phyloP scores from a whole-genome alignment of 257 asterid genomes.

The Solanum gandarillasii region DNA sequence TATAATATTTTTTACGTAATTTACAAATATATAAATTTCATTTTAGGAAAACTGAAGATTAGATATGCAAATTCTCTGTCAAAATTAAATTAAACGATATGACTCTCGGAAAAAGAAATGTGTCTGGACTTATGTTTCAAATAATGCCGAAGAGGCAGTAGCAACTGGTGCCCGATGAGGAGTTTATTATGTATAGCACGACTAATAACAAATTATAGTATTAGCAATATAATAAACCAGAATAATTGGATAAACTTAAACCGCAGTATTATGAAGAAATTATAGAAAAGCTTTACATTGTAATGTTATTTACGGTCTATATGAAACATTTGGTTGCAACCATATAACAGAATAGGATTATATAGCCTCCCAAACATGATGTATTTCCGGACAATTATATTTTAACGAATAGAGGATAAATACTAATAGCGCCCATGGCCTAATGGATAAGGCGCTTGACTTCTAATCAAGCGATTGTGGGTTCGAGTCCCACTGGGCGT shows the following conservation, averaged over 20 bases:
- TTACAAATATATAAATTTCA: too few relatives aligned
- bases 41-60: too few relatives aligned
- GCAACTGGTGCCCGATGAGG: neutral
- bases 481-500: neutral
- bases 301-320: neutral
- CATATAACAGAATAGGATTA: neutral
- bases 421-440: neutral
- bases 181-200: neutral
- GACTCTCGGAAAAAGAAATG: too few relatives aligned
- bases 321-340: neutral
- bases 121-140: neutral
- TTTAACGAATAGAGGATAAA: fast-evolving
- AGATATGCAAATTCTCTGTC: too few relatives aligned
- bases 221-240: neutral
- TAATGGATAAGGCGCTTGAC: neutral
- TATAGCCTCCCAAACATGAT: neutral
- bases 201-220: neutral
- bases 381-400: fast-evolving
- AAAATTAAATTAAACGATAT: too few relatives aligned
- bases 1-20: too few relatives aligned
- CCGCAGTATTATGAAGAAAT: neutral
- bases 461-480: neutral
- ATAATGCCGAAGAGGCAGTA: neutral
- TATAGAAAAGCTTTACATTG: neutral
- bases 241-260: neutral